Base-by-base conservation (phyloP, 495 filamentous ascomycete genomes). In the Aspergillus nanangensis region DNA sequence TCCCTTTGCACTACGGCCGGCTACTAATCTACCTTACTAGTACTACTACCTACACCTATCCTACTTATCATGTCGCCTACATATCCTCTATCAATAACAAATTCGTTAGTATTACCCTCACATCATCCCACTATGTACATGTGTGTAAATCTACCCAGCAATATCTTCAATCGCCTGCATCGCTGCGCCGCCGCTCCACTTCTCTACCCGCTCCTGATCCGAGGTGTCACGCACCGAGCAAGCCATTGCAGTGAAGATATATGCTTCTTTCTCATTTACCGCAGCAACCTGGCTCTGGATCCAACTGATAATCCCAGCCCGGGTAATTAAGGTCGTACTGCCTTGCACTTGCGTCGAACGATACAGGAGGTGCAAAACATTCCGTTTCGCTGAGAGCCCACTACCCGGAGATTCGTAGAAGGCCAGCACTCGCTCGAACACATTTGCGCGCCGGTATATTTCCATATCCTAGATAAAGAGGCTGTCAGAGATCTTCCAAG, bases 281-380 rank as follows among this genome's bases (percentile, higher is more conserved):
- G 64, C 56, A 0, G 61, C 64, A 8, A 77, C 57, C 59, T 81
- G 77, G 47, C 74, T 74, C 42, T 84, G 71, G 22, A 95, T 75
- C 90, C 92, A 98, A 45, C 78, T 83, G 40, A 93, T 60, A 11
- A 88, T 66, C n/a, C 87, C 91, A 18, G 85, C 82, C 51, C 93
- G 73, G 10, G 92, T 96, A 22, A 90, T 84, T 31, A 96, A 67
- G 10, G 89, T 96, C 18, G 84, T 87, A 58, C 88, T 90, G 0
- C 90, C 93, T 3, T 84, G 81, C 17, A 95, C 82, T 18, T 76
- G 74, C 0, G 81, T 84, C 7, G 81, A 79, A 20, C 86, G 79
- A 56, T 87, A 90, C 5, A 96, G 42, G 11, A 96, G 66, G 37
- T 82, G 74, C 13, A 95, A 46, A 18, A 96, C 72, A 63, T 85